Percentiles rank a stretch among this genome's conserved stretches.
Evolutionary conservation across 805 yeast species (phyloP).

Genomic region (Starmerella floris): DNA sequence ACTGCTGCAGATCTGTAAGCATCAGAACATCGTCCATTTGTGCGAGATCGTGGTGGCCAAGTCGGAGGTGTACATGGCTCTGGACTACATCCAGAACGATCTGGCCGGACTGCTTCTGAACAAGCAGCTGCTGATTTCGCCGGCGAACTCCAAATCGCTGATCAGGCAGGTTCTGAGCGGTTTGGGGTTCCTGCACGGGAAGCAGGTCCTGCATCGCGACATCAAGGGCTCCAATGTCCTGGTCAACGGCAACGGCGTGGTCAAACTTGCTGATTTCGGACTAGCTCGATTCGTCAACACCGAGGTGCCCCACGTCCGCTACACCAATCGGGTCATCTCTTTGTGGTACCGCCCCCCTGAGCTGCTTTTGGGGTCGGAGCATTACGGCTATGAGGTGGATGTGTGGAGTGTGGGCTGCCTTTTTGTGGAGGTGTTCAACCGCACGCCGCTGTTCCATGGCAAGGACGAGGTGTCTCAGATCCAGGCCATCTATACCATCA

Average conservation of each 20-base stretch:
- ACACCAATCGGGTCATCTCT: slow-evolving; percentile 90
- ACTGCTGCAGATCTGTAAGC: slow-evolving; percentile 67
- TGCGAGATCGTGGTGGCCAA: slow-evolving; percentile 78
- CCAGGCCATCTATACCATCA: slow-evolving; percentile 55
- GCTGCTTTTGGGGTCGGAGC: slow-evolving; percentile 75
- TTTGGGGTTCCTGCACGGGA: slow-evolving; percentile 59
- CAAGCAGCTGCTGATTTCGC: slow-evolving; percentile 47
- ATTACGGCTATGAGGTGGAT: slow-evolving; percentile 81
- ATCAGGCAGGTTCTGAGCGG: slow-evolving; percentile 67
- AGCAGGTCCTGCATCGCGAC: slow-evolving; percentile 64
- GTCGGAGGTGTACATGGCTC: slow-evolving; percentile 67
- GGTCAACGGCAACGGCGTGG: slow-evolving; percentile 54
- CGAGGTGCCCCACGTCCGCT: slow-evolving; percentile 43
- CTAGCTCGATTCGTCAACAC: slow-evolving; percentile 43
- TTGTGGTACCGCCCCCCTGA: slow-evolving; percentile 98
- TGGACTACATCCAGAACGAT: slow-evolving; percentile 89
- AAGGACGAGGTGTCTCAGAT: slow-evolving; percentile 78
- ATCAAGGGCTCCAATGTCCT: slow-evolving; percentile 89
- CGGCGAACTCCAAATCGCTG: slow-evolving; percentile 64
- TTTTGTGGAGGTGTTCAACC: slow-evolving; percentile 64
- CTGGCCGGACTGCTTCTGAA: slow-evolving; percentile 76
- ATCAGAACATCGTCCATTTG: slow-evolving; percentile 67
- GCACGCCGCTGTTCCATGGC: slow-evolving; percentile 72
- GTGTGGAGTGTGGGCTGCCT: slow-evolving; percentile 96
- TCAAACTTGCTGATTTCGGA: slow-evolving; percentile 94